Evolutionary conservation across 108 stramenopile genomes (phyloP).

Genomic region (Cyclotella baltica): DNA sequence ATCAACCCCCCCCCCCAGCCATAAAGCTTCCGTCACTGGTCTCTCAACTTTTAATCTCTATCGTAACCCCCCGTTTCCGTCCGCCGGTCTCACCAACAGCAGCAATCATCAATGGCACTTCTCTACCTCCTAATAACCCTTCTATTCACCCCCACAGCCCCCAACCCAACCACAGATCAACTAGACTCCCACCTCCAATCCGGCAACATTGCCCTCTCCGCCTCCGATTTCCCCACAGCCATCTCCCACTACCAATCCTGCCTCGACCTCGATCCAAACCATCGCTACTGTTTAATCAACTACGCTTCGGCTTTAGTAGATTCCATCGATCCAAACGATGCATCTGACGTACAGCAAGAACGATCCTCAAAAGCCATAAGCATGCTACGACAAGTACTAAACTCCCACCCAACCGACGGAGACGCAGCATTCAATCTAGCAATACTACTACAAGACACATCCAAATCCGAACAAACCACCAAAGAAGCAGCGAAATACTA

Average conservation of each 20-base stretch:
- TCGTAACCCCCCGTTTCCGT: too few relatives aligned
- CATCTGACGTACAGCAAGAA: slow-evolving; percentile 2
- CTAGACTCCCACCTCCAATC: slow-evolving; percentile 23
- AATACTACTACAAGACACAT: slow-evolving; percentile 48
- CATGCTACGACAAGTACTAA: slow-evolving; percentile 27
- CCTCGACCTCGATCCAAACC: slow-evolving; percentile 37
- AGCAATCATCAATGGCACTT: background rate
- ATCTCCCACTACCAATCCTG: slow-evolving; percentile 42
- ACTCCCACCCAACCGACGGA: slow-evolving; percentile 38
- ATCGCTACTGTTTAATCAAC: slow-evolving; percentile 49
- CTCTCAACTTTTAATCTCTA: too few relatives aligned
- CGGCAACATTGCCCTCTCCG: slow-evolving; percentile 48
- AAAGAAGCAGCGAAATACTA: slow-evolving; percentile 46
- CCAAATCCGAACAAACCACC: slow-evolving; percentile 32
- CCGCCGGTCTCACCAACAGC: background rate
- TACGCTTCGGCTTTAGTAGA: slow-evolving; percentile 48
- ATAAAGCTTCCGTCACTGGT: too few relatives aligned
- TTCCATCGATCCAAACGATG: slow-evolving; percentile 13
- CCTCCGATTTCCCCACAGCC: slow-evolving; percentile 26
- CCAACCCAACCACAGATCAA: slow-evolving; percentile 5
- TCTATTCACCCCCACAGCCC: background rate
- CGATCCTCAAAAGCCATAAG: slow-evolving; percentile 18
- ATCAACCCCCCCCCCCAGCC: too few relatives aligned
- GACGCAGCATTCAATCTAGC: slow-evolving; percentile 63
- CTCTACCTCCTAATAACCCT: background rate